Percentiles rank a stretch among this genome's conserved stretches.
Evolutionary conservation across 225 moss, liverwort and hornwort genomes (phyloP).

Genomic region (Sphagnum contortum): DNA sequence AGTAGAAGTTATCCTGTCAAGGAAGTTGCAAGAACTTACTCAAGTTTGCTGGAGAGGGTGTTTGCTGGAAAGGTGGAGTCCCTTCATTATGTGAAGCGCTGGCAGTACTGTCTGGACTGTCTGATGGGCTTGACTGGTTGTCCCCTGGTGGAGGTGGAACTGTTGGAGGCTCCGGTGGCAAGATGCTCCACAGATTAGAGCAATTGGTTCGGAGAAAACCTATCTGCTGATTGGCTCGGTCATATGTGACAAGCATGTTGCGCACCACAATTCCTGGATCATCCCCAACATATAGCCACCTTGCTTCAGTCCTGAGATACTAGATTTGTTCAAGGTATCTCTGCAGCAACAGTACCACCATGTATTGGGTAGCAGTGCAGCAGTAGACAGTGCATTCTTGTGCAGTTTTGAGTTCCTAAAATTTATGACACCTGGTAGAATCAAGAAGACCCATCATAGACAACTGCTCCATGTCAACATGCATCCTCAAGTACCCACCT

Average conservation of each 20-base stretch:
- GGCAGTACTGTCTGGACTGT: slow-evolving; percentile 8
- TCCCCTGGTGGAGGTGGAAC: slow-evolving; percentile 7
- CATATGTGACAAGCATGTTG: slow-evolving; percentile 85
- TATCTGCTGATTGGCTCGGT: slow-evolving; percentile 59
- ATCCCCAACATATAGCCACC: background rate
- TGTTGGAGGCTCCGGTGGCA: slow-evolving; percentile 26
- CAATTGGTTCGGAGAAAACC: slow-evolving; percentile 94
- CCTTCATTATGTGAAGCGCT: slow-evolving; percentile 7
- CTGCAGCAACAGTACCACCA: too few species aligned
- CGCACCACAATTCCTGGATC: slow-evolving; percentile 82
- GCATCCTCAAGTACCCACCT: slow-evolving; percentile 24
- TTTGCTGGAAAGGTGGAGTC: background rate
- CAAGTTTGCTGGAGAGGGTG: too few species aligned
- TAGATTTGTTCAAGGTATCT: too few species aligned
- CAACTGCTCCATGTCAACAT: too few species aligned
- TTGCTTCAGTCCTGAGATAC: too few species aligned
- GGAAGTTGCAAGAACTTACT: too few species aligned
- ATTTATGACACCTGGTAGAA: too few species aligned
- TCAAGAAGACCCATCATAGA: too few species aligned
- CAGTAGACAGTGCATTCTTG: too few species aligned
- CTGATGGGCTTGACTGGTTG: slow-evolving; percentile 6
- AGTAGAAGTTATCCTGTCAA: too few species aligned
- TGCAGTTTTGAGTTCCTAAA: too few species aligned
- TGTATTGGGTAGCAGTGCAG: too few species aligned
- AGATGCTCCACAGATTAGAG: slow-evolving; percentile 60